Evolutionary conservation across 169 alveolate species (phyloP).

Genomic region (Cryptosporidium felis): DNA sequence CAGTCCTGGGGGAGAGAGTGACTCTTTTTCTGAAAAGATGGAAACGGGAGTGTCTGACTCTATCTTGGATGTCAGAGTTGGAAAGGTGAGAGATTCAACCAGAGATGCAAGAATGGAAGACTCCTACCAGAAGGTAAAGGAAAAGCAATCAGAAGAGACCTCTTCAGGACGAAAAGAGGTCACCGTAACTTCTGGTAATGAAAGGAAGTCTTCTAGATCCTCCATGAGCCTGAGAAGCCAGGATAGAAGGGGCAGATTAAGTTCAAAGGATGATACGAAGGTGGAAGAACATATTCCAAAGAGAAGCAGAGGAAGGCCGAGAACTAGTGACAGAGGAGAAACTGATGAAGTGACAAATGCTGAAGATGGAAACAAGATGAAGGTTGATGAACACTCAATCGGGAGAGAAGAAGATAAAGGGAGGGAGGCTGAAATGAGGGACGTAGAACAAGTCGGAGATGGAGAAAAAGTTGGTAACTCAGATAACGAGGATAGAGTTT

Average conservation of each 20-base stretch:
- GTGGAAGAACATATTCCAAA: not conserved
- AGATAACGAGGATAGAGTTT: no score
- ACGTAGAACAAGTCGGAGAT: no score
- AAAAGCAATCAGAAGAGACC: not conserved
- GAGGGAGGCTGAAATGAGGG: not conserved
- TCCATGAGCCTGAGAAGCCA: constrained; percentile 61
- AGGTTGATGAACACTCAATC: not conserved
- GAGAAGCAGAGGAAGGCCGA: constrained; percentile 10
- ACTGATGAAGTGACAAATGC: not conserved
- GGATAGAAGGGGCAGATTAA: constrained; percentile 32
- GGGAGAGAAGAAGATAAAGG: not conserved
- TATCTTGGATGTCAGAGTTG: not conserved
- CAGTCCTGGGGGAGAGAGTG: constrained; percentile 31
- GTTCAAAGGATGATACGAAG: constrained; percentile 3
- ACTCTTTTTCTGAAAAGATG: not conserved
- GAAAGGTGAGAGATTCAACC: not conserved
- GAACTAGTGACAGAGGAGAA: not conserved
- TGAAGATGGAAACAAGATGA: constrained; percentile 8
- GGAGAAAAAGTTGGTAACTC: no score
- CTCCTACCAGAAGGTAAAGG: not conserved
- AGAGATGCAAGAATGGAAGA: not conserved
- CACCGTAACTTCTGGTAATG: not conserved
- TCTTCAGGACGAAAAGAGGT: constrained; percentile 7
- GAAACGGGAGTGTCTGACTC: not conserved
- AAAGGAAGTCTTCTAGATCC: constrained; percentile 36